Evolutionary conservation across 2,329 filamentous ascomycete species (phyloP).

Genomic region (Fusarium sp.): DNA sequence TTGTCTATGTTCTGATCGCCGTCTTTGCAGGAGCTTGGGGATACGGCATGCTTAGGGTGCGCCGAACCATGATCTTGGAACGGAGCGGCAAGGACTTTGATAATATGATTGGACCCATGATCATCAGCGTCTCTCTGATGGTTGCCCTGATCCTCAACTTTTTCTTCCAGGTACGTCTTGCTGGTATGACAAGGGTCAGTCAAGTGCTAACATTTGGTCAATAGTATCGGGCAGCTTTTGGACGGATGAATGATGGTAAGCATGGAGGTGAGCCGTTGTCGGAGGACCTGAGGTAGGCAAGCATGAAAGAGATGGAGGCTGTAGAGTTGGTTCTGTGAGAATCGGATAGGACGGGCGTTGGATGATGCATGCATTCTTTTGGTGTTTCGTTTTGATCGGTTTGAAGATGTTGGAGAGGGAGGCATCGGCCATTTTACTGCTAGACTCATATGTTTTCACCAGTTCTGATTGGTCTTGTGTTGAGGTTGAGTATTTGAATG

Average conservation of each 20-base stretch:
- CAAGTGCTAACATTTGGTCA: slow-evolving; percentile 19
- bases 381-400: slow-evolving; percentile 13
- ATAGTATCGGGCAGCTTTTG: slow-evolving; percentile 49
- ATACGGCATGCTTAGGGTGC: slow-evolving; percentile 81
- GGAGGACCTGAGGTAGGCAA: slow-evolving; percentile 46
- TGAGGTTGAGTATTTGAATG: background rate
- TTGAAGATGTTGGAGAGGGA: background rate
- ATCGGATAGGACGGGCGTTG: slow-evolving; percentile 26
- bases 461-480: background rate
- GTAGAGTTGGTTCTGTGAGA: slow-evolving; percentile 13
- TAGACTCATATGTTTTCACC: background rate
- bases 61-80: slow-evolving; percentile 82
- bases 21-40: slow-evolving; percentile 89
- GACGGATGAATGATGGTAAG: slow-evolving; percentile 39
- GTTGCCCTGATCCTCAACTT: slow-evolving; percentile 88
- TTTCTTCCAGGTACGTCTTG: slow-evolving; percentile 76
- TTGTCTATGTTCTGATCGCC: slow-evolving; percentile 84
- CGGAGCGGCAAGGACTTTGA: slow-evolving; percentile 95
- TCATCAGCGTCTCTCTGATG: slow-evolving; percentile 83
- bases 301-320: slow-evolving; percentile 8
- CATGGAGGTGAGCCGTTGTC: slow-evolving; percentile 17
- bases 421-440: background rate
- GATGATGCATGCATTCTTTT: slow-evolving; percentile 25
- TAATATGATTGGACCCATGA: slow-evolving; percentile 83
- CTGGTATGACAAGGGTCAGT: background rate